Evolutionary conservation across 805 yeast genomes (phyloP), one percentile per base, ranked within the genome.

Genomic region (Wickerhamiella azyma): DNA sequence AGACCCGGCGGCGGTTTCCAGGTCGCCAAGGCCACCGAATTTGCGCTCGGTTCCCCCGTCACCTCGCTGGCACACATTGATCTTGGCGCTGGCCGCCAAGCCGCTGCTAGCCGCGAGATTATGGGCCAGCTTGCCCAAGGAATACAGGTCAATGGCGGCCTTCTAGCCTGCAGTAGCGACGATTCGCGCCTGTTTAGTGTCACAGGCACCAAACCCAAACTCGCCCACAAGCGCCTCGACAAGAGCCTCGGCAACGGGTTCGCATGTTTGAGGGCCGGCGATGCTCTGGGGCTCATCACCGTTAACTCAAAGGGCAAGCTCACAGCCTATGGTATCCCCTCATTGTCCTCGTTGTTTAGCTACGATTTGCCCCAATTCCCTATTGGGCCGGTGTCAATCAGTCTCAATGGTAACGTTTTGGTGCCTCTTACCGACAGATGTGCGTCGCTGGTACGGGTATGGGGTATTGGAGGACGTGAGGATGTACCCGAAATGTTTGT

Each of bases 111-210:
- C 1, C 66, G 77, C 42, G 73, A 70, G 1, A 66, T 67, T 17
- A 74, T 82, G 67, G 68, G 69, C 18, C 71, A 73, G 39, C 66
- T 88, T 44, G 69, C 79, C 1, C 71, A 74, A 21, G 92, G 88
- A 1, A 58, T 76, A 4, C 54, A 68, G 1, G 67, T 77, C n/a
- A 76, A 76, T 1, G 88, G 94, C 0, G 70, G 74, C 5, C 56
- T 85, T 0, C 61, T 83, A 2, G 66, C 74, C 0, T 65, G 77
- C 0, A 75, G 88, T 0, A 53, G 62, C 2, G 64, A 70, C n/a
- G 55, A 55, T 5, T 55, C 57, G 26, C 94, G 83, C 53, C 66
- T 84, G 2, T 67, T 92, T 41, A 71, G 83, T 0, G 53, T 81
- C 18, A 71, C 74, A 18, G 70, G 77, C 7, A 80, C 84, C 3